These are phyloP conservation scores for Polygonum maritimum DNA, from an alignment of 148 eudicot species.

Conservation along the genomic window DNA sequence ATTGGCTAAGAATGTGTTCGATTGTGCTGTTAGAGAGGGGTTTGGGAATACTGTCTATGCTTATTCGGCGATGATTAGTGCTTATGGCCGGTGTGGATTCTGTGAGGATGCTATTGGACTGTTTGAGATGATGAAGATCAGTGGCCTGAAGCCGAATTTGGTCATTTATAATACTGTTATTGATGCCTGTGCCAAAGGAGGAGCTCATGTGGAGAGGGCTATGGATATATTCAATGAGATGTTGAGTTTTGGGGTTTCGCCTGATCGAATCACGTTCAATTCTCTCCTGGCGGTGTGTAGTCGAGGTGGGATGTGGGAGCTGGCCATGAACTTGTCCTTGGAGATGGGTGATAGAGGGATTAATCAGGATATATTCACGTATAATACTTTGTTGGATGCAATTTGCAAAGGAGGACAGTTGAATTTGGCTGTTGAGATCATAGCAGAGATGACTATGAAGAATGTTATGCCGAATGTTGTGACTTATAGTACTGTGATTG, in stretches of 20 bases:
- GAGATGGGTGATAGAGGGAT: constrained; percentile 78
- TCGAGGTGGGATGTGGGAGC: constrained; percentile 79
- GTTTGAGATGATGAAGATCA: constrained; percentile 60
- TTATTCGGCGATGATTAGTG: constrained; percentile 81
- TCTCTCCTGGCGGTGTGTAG: constrained; percentile 88
- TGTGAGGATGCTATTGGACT: constrained; percentile 63
- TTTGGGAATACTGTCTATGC: constrained; percentile 90
- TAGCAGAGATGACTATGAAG: constrained; percentile 70
- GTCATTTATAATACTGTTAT: constrained; percentile 84
- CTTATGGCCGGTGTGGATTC: constrained; percentile 74
- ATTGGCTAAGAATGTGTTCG: constrained; percentile 59
- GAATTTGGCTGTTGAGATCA: constrained; percentile 62
- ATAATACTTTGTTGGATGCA: constrained; percentile 78
- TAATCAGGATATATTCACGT: constrained; percentile 85
- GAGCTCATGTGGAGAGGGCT: constrained; percentile 55
- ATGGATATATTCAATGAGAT: constrained; percentile 60
- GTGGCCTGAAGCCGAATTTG: constrained; percentile 78
- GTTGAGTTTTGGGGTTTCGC: constrained; percentile 51
- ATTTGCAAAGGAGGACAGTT: constrained; percentile 72
- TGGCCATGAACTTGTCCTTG: constrained; percentile 50
- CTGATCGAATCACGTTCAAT: constrained; percentile 85
- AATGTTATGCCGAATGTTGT: constrained; percentile 74
- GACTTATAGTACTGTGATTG: constrained; percentile 83
- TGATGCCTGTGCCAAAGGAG: constrained; percentile 96
- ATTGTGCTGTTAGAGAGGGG: constrained; percentile 55